Percentiles rank a stretch among this genome's conserved stretches.
phyloP scores from a whole-genome alignment of 108 stramenopile genomes.

The Thalassiosira profunda region DNA sequence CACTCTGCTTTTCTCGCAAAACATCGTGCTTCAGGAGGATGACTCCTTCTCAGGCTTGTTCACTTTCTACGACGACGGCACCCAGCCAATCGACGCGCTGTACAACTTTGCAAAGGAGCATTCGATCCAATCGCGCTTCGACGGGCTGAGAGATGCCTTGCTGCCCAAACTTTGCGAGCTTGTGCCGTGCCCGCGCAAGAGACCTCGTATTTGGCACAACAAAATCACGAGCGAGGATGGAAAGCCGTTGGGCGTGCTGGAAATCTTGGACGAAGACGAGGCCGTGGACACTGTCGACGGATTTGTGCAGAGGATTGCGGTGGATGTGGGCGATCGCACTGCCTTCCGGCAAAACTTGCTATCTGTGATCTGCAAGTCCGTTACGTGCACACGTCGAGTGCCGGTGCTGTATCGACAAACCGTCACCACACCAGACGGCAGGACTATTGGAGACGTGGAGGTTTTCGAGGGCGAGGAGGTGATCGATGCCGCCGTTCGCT shows the following conservation, averaged over 20 bases:
- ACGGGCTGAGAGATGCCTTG: conserved; percentile 14
- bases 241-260: conserved; percentile 24
- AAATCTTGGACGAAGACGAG: conserved; percentile 40
- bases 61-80: conserved; percentile 42
- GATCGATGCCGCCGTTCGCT: conserved; percentile 47
- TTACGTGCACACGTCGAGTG: conserved; percentile 26
- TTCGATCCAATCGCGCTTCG: conserved; percentile 15
- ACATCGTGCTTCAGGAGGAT: conserved; percentile 26
- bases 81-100: conserved; percentile 45
- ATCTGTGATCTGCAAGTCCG: conserved; percentile 27
- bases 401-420: conserved; percentile 47
- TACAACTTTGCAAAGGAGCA: conserved; percentile 35
- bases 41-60: conserved; percentile 21
- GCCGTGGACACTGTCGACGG: conserved; percentile 28
- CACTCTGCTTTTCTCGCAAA: conserved; percentile 29
- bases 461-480: conserved; percentile 52
- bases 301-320: conserved; percentile 25
- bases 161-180: conserved; percentile 42
- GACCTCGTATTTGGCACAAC: conserved; percentile 37
- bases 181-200: conserved; percentile 21
- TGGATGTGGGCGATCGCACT: neutral
- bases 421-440: conserved; percentile 30
- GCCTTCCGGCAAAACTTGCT: conserved; percentile 31
- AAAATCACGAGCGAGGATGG: conserved; percentile 17
- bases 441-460: conserved; percentile 31